Base-by-base conservation (phyloP, 768 basidiomycete species). In the Collybiopsis confluens region DNA sequence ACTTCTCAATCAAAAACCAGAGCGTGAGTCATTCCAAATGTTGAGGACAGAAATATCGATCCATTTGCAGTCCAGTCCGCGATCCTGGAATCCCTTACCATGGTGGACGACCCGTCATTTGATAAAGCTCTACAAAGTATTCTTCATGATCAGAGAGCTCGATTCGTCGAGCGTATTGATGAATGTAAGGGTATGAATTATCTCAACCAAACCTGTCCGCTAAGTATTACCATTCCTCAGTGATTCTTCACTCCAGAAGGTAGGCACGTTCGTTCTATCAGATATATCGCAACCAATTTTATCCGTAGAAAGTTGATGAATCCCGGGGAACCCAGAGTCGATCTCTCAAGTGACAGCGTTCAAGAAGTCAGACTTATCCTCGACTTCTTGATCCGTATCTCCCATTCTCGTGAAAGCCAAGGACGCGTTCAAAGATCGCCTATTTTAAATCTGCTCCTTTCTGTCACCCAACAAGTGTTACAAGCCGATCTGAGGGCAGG, bases 311-410 rank as follows among this genome's bases (percentile, higher is more conserved):
- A n/a, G 23, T 26, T 41, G 27, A 42, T 52, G 21, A 37, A 20
- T 23, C 30, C 37, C 15, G 21, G 24, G 7, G 50, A 36, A 7
- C 53, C 56, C 21, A 43, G 40, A 3, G 49, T 56, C 24, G 37
- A 40, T 43, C 41, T 52, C 5, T 43, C 56, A 16, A 48, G 36
- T 54, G 26, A 27, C 33, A 35, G 46, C 27, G 41, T 10, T 42
- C 49, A 26, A 59, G 47, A 54, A 44, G 33, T 36, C 41, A 38
- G 45, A 38, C 36, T 57, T 10, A 37, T 56, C 1, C 52, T 67
- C 13, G 58, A 64, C 50, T 70, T 78, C 51, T 55, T 75, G n/a
- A 61, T 64, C 2, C 58, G 76, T 24, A 52, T 73, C 21, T 72
- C 69, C 69, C 60, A 67, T 33, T 62, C 63, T 45, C 54, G 9